phyloP scores from a whole-genome alignment of 2,329 filamentous ascomycete genomes.

The Septoria petroselini region DNA sequence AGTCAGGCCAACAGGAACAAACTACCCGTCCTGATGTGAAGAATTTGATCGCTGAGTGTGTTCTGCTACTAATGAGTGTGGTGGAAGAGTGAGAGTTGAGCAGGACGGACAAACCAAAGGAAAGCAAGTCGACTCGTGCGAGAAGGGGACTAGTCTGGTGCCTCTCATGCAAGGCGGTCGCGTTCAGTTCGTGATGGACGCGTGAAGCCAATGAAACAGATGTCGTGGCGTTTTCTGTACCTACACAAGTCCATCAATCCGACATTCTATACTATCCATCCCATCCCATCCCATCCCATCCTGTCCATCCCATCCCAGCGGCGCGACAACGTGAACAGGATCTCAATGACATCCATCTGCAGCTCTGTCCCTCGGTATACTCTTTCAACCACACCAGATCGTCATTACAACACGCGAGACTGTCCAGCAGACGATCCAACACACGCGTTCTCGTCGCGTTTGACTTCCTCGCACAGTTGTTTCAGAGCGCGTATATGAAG shows the following conservation, averaged over 20 bases:
- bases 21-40: too few relatives aligned
- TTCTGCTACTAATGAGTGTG: not conserved
- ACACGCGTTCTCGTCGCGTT: too few relatives aligned
- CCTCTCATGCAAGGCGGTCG: constrained; percentile 23
- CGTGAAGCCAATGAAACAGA: constrained; percentile 14
- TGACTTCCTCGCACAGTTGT: too few relatives aligned
- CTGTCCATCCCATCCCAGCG: too few relatives aligned
- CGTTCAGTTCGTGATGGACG: constrained; percentile 20
- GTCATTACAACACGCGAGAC: constrained; percentile 1
- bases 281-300: too few relatives aligned
- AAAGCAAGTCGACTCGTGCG: not conserved
- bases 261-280: not conserved
- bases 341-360: constrained; percentile 9
- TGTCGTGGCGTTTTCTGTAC: constrained; percentile 1
- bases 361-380: constrained; percentile 10
- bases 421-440: too few relatives aligned
- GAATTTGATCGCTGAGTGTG: too few relatives aligned
- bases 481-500: too few relatives aligned
- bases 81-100: too few relatives aligned
- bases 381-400: constrained; percentile 3
- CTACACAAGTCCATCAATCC: not conserved
- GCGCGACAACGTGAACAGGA: constrained; percentile 1
- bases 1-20: constrained; percentile 17
- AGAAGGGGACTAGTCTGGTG: constrained; percentile 12
- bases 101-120: too few relatives aligned